These are phyloP conservation scores for Ensete ventricosum DNA, from an alignment of 176 grass and related monocot genomes.

Conservation along the genomic window DNA sequence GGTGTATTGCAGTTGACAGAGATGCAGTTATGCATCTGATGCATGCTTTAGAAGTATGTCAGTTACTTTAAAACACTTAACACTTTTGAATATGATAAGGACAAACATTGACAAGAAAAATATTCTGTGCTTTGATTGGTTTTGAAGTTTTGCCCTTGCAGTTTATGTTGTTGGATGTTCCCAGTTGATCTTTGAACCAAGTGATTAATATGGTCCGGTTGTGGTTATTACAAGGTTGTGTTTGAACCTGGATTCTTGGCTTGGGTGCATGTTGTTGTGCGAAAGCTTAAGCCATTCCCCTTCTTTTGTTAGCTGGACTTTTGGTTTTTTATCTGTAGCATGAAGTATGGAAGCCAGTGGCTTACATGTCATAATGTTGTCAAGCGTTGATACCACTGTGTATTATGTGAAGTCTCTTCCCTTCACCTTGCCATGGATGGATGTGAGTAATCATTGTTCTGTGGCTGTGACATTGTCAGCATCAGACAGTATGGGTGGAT, in stretches of 20 bases:
- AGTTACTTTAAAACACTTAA: neutral
- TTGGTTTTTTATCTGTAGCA: neutral
- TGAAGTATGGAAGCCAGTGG: neutral
- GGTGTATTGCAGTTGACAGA: constrained; percentile 20
- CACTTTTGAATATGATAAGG: neutral
- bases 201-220: neutral
- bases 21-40: constrained; percentile 1
- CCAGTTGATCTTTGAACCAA: neutral
- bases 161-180: constrained; percentile 4
- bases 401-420: neutral
- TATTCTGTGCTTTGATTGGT: neutral
- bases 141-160: neutral
- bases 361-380: too few relatives aligned
- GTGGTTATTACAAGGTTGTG: neutral
- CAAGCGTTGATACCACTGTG: neutral
- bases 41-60: neutral
- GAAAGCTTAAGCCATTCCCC: neutral
- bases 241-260: neutral
- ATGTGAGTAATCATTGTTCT: neutral
- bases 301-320: neutral
- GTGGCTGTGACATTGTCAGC: neutral
- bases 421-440: neutral
- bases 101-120: neutral
- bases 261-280: neutral
- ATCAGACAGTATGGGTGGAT: neutral